Base-by-base conservation (phyloP, 73 alveolate genomes). In the Tetrahymena borealis region DNA sequence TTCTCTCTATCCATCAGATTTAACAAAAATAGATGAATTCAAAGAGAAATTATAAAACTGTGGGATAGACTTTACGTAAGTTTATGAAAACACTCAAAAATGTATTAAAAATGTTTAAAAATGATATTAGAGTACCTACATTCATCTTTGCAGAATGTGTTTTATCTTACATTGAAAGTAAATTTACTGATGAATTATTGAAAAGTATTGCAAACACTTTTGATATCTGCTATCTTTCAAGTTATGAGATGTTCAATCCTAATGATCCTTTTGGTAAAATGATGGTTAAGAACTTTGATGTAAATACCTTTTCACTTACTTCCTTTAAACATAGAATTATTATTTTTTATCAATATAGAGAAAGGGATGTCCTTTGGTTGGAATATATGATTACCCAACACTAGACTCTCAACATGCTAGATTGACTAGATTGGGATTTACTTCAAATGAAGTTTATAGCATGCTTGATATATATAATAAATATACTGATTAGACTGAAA, bases 241-340 rank as follows among this genome's bases (percentile, higher is more conserved):
- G 95, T 93, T 98, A 97, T 95, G 99, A 98, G 90, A 96, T 98
- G 98, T 94, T 98, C 78, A 97, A 98, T 90, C 99, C 99, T 78
- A 96, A 95, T 90, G 99, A 98, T 93, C 94, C 97, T 12, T 98
- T 98, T 92, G 99, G 99, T 33, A 96, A 94, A 93, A 96, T 96
- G 96, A 98, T 98, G 99, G 92, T 98, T 8, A 98, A 96, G 78
- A 98, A 98, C 94, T 94, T 98, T 78, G 98, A 95, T 91, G 98
- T 91, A 78, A 79, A 96, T 90, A 37, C 91, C 78, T 90, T 91
- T 42, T 32, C 41, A 39, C 91, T 90, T 0, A 0, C 11, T 15
- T n/a, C 6, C 0, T 24, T 13, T 60, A 15, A 15, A 1, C n/a
- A 60, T 90, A 90, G 79, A 18, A 24, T 20, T 3, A 38, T 39